A percentile compares a stretch with the other conserved stretches of the same genome.
Evolutionary conservation across 225 moss, liverwort and hornwort species (phyloP).

Genomic region (Asterella californica): DNA sequence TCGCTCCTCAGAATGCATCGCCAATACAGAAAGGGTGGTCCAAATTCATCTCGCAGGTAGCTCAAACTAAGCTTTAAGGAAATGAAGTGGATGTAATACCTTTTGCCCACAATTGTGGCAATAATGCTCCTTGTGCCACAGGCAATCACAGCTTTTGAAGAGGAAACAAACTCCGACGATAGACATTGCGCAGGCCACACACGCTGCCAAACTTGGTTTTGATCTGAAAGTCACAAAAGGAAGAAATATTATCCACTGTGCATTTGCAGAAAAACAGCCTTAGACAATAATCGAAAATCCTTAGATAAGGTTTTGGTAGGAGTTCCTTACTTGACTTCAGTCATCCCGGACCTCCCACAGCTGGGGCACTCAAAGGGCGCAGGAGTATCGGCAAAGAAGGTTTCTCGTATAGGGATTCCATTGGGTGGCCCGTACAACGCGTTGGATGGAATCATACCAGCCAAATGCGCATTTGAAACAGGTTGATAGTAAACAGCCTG

Average conservation of each 20-base stretch:
- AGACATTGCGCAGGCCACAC: conserved; percentile 63
- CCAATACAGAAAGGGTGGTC: background rate
- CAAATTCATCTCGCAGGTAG: background rate
- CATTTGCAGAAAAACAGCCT: background rate
- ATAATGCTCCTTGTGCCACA: conserved; percentile 86
- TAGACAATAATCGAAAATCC: background rate
- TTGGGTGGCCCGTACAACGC: conserved; percentile 72
- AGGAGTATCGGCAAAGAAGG: conserved; percentile 73
- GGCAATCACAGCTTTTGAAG: conserved; percentile 70
- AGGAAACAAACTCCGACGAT: conserved; percentile 77
- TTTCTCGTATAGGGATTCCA: conserved; percentile 68
- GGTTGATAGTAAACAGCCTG: conserved; percentile 54
- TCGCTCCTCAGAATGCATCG: background rate
- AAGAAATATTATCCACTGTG: background rate
- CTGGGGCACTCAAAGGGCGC: conserved; percentile 87
- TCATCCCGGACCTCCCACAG: conserved; percentile 74
- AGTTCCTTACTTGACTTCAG: conserved; percentile 60
- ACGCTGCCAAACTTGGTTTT: conserved; percentile 65
- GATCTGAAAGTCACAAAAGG: conserved; percentile 47
- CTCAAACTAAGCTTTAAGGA: background rate
- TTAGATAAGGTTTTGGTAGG: background rate
- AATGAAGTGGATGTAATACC: conserved; percentile 30
- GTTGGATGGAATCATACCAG: conserved; percentile 69
- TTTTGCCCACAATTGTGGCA: conserved; percentile 77
- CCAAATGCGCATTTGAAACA: conserved; percentile 52